Conservation (phyloP, 2,329 filamentous ascomycete species). For the Fusarium tjaetaba region DNA sequence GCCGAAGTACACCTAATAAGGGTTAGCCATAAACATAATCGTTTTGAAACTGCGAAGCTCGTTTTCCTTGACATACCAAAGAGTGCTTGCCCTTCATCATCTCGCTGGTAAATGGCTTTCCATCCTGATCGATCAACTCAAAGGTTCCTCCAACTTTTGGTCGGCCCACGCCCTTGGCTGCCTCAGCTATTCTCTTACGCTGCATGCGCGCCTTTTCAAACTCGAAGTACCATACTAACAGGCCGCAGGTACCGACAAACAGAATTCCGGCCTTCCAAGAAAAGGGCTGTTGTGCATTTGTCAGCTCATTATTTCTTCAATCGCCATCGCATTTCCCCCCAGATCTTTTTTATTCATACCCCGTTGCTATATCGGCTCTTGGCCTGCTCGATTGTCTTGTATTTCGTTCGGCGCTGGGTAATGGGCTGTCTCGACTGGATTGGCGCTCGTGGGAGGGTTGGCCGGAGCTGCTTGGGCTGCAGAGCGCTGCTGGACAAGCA, state of each 20-base stretch:
- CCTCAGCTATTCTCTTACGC: conserved; percentile 86
- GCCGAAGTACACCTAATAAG: conserved; percentile 87
- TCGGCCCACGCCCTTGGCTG: conserved; percentile 89
- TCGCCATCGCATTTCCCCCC: background rate
- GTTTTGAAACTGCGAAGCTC: background rate
- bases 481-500: conserved; percentile 53
- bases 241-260: conserved; percentile 81
- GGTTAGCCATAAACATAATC: conserved; percentile 15
- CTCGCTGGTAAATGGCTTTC: conserved; percentile 78
- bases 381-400: conserved; percentile 67
- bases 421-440: conserved; percentile 49
- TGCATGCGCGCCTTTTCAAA: conserved; percentile 92
- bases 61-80: conserved; percentile 63
- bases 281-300: conserved; percentile 73
- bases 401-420: conserved; percentile 53
- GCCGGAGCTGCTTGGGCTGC: conserved; percentile 50
- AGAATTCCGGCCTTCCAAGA: conserved; percentile 90
- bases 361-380: conserved; percentile 67
- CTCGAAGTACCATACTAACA: conserved; percentile 90
- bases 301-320: conserved; percentile 35
- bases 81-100: conserved; percentile 89
- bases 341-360: conserved; percentile 49
- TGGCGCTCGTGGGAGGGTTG: conserved; percentile 46
- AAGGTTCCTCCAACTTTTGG: conserved; percentile 95
- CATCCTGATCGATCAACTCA: conserved; percentile 82